phyloP scores from a whole-genome alignment of 805 yeast genomes.

The Priceomyces medius region DNA sequence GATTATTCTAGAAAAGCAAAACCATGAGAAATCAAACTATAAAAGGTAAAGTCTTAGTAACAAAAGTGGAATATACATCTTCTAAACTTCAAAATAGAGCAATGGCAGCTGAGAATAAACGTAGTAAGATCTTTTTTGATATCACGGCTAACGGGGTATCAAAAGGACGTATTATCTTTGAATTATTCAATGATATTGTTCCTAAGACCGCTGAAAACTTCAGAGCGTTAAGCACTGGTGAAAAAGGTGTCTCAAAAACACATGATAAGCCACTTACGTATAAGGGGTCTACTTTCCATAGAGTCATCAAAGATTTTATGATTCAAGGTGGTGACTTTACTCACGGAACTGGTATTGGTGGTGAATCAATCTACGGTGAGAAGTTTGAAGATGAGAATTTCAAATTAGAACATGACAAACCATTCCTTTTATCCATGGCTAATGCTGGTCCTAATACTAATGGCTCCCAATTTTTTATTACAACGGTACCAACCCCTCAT shows the following conservation, averaged over 20 bases:
- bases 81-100: not conserved
- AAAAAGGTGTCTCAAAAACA: conserved; percentile 57
- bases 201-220: conserved; percentile 92
- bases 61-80: too few relatives aligned
- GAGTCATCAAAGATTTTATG: conserved; percentile 88
- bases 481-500: conserved; percentile 92
- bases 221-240: conserved; percentile 86
- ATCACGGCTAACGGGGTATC: conserved; percentile 67
- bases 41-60: too few relatives aligned
- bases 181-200: conserved; percentile 67
- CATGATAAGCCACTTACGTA: conserved; percentile 68
- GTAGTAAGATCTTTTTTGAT: conserved; percentile 71
- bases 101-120: conserved; percentile 6
- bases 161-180: conserved; percentile 77
- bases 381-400: conserved; percentile 90
- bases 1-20: conserved; percentile 4
- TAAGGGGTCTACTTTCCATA: conserved; percentile 88
- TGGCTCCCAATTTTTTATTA: conserved; percentile 93
- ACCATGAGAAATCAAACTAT: too few relatives aligned
- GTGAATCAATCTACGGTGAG: conserved; percentile 46
- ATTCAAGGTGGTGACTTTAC: conserved; percentile 87
- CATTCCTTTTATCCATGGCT: conserved; percentile 93
- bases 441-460: conserved; percentile 95
- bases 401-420: conserved; percentile 69
- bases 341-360: conserved; percentile 43